A percentile compares a stretch with the other conserved stretches of the same genome.
Conservation (phyloP, 2,329 filamentous ascomycete species). For the Chaetomiaceae sp. region DNA sequence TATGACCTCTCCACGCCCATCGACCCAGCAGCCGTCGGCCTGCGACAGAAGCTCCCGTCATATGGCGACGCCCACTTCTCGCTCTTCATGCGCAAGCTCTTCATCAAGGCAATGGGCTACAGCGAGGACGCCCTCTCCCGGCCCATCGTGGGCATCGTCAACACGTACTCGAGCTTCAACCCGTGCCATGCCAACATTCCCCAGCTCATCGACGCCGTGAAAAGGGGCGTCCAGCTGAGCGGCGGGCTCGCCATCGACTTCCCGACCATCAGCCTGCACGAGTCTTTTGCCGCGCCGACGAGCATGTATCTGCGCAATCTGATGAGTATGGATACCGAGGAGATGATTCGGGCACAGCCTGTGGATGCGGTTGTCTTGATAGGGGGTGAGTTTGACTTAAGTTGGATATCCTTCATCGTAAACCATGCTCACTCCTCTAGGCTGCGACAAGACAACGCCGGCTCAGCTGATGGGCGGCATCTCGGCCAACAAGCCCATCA, state of each 20-base stretch:
- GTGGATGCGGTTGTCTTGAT: conserved; percentile 65
- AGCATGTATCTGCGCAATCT: conserved; percentile 72
- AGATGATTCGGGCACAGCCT: conserved; percentile 70
- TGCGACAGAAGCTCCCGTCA: conserved; percentile 60
- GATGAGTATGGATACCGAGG: conserved; percentile 77
- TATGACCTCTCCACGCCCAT: conserved; percentile 24
- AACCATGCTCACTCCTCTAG: conserved; percentile 37
- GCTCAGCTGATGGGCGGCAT: conserved; percentile 73
- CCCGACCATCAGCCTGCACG: conserved; percentile 67
- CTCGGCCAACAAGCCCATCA: conserved; percentile 66
- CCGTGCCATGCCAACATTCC: conserved; percentile 70
- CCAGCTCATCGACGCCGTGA: conserved; percentile 66
- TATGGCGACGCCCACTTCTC: conserved; percentile 74
- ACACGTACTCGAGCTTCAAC: conserved; percentile 69
- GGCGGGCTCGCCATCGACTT: conserved; percentile 69
- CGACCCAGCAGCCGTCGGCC: conserved; percentile 36
- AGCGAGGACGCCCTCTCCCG: conserved; percentile 65
- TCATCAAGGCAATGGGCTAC: conserved; percentile 73
- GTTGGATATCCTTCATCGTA: too few relatives aligned
- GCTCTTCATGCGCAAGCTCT: conserved; percentile 69
- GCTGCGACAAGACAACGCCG: conserved; percentile 70
- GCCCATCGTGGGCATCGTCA: conserved; percentile 70
- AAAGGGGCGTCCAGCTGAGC: conserved; percentile 61
- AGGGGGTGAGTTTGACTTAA: conserved; percentile 56
- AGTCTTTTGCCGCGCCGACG: conserved; percentile 65